Evolutionary conservation across 2,329 filamentous ascomycete species (phyloP), one percentile per base, ranked within the genome.

Genomic region (Epicoccum nigrum): DNA sequence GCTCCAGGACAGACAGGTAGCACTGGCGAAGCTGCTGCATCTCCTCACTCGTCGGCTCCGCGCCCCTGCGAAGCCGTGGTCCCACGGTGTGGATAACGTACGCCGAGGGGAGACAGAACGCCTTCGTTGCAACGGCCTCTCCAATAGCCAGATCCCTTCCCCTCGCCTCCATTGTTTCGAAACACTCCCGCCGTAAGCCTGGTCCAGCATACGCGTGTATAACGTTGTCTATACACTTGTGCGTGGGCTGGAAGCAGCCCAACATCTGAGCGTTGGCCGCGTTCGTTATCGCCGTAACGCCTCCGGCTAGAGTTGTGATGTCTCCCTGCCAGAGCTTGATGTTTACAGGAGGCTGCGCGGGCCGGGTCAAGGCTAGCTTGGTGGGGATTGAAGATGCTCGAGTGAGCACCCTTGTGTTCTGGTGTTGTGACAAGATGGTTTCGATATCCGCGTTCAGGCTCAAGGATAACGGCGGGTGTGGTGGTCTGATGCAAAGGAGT

Each of bases 161-260:
- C 32, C 65, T 63, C 2, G 43, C 28, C 2, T 44, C 44, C 62
- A 72, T 71, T 13, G 64, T 45, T 2, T 56, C 54, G 34, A 51
- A 52, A 43, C 70, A 74, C 42, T 65, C 67, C 7, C 68, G 49
- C 17, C 72, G 60, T 4, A 74, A 46, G 11, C 64, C 55, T 3
- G 71, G 71, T 0, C 69, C 70, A 1, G 71, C 68, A 16, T 51
- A 55, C 0, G 64, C 56, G 46, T 74, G 70, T 33, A 74, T 74
- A 1, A 67, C 63, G 40, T 73, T 73, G 53, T 74, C 72, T 41
- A 74, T 74, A 42, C 72, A 74, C 15, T 54, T 60, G 39, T 73
- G 71, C 1, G 45, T 54, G 1, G 70, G 68, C 43, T 65, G 62
- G 47, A 74, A 74, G 53, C 72, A 74, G 0, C 71, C 72, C 2